A percentile compares a stretch with the other conserved stretches of the same genome.
Conservation (phyloP, 2,329 filamentous ascomycete genomes). For the Penicillium freii region DNA sequence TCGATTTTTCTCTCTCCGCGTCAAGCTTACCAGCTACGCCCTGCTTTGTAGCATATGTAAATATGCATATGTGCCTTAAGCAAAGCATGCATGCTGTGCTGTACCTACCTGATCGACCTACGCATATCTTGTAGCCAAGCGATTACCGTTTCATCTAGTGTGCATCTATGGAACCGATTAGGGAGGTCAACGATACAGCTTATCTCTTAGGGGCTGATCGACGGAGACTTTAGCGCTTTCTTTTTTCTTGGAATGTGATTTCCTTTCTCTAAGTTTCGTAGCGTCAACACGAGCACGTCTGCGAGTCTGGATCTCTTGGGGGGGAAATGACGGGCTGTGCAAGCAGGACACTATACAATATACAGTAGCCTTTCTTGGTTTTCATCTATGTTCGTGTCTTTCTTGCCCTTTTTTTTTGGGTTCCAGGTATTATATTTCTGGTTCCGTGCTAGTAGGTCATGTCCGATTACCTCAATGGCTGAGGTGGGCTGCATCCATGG, state of each 20-base stretch:
- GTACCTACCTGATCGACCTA: background rate
- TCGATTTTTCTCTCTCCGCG: background rate
- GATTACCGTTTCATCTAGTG: slow-evolving; percentile 5
- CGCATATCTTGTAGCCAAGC: background rate
- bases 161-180: background rate
- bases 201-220: background rate
- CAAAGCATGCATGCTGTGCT: background rate
- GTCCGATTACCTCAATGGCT: slow-evolving; percentile 18
- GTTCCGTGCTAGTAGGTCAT: background rate
- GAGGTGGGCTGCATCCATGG: slow-evolving; percentile 8
- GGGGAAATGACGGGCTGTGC: background rate
- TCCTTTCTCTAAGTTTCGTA: background rate
- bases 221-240: background rate
- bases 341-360: background rate
- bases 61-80: background rate
- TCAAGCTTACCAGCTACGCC: background rate
- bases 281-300: background rate
- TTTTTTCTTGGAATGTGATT: background rate
- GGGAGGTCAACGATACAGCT: background rate
- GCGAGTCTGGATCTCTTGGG: background rate
- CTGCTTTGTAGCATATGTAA: background rate
- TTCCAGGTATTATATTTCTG: background rate
- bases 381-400: background rate
- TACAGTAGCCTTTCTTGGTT: background rate
- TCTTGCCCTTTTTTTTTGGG: too few relatives aligned